A percentile compares a stretch with the other conserved stretches of the same genome.
phyloP scores from a whole-genome alignment of 208 protist genomes.

The Acanthamoeba divionensis region DNA sequence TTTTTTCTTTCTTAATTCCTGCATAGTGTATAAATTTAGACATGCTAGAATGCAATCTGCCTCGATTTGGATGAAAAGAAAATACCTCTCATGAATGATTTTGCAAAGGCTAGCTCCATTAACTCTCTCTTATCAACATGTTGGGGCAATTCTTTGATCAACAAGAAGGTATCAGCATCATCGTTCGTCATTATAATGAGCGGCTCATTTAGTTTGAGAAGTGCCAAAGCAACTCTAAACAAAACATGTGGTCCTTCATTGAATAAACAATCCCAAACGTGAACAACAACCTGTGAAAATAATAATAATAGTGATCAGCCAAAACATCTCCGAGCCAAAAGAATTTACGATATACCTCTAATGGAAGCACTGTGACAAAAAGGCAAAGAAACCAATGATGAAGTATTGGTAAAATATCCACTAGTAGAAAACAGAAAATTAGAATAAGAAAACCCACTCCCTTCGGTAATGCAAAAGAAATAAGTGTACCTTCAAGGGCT shows the following conservation, averaged over 20 bases:
- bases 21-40: too few species aligned
- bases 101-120: not conserved
- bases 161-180: constrained; percentile 28
- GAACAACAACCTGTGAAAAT: constrained; percentile 58
- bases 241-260: constrained; percentile 71
- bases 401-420: constrained; percentile 14
- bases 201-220: constrained; percentile 70
- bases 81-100: not conserved
- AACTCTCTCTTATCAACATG: constrained; percentile 2
- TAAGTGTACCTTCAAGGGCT: too few species aligned
- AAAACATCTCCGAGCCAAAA: not conserved
- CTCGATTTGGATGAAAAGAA: too few species aligned
- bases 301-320: too few species aligned
- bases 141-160: constrained; percentile 40
- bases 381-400: constrained; percentile 77
- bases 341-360: constrained; percentile 51
- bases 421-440: not conserved
- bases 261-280: constrained; percentile 76
- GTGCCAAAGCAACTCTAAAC: constrained; percentile 60
- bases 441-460: too few species aligned
- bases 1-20: not conserved
- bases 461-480: too few species aligned
- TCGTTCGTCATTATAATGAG: constrained; percentile 30
- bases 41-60: too few species aligned
- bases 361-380: constrained; percentile 73